Evolutionary conservation across 495 filamentous ascomycete genomes (phyloP).

Genomic region (Penicillium waksmanii): DNA sequence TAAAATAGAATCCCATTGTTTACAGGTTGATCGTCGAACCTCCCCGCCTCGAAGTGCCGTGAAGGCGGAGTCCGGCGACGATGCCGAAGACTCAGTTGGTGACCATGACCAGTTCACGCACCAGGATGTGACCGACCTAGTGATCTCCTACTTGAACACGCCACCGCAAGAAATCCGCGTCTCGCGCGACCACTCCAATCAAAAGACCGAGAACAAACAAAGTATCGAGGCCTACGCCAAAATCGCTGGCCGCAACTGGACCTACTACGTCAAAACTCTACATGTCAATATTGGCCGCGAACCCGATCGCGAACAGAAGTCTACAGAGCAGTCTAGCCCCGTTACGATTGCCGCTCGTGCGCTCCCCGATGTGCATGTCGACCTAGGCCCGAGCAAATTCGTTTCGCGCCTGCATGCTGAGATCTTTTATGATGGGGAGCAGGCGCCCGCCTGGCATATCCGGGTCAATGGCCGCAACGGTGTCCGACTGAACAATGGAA

Average conservation of each 20-base stretch:
- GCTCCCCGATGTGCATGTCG: constrained; percentile 72
- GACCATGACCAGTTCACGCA: constrained; percentile 58
- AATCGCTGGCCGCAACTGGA: constrained; percentile 90
- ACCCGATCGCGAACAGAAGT: constrained; percentile 59
- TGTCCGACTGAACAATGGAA: constrained; percentile 73
- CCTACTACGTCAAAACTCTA: constrained; percentile 84
- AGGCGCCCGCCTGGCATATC: constrained; percentile 72
- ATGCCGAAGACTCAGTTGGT: constrained; percentile 47
- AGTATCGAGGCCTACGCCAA: constrained; percentile 91
- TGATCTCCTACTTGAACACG: constrained; percentile 69
- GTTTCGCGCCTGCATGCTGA: constrained; percentile 87
- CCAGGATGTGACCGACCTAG: constrained; percentile 70
- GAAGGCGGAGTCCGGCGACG: constrained; percentile 44
- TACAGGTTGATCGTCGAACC: constrained; percentile 43
- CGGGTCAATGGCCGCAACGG: constrained; percentile 88
- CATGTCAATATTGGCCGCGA: constrained; percentile 84
- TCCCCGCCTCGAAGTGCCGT: constrained; percentile 32
- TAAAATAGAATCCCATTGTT: constrained; percentile 5
- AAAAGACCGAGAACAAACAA: constrained; percentile 68
- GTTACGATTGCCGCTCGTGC: constrained; percentile 49
- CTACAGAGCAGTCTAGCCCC: constrained; percentile 49
- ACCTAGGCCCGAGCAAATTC: constrained; percentile 90
- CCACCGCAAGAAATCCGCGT: constrained; percentile 67
- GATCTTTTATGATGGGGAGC: constrained; percentile 76
- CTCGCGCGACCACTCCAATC: constrained; percentile 72